Evolutionary conservation across 148 eudicot species (phyloP).

Genomic region (Chenopodium suecicum): DNA sequence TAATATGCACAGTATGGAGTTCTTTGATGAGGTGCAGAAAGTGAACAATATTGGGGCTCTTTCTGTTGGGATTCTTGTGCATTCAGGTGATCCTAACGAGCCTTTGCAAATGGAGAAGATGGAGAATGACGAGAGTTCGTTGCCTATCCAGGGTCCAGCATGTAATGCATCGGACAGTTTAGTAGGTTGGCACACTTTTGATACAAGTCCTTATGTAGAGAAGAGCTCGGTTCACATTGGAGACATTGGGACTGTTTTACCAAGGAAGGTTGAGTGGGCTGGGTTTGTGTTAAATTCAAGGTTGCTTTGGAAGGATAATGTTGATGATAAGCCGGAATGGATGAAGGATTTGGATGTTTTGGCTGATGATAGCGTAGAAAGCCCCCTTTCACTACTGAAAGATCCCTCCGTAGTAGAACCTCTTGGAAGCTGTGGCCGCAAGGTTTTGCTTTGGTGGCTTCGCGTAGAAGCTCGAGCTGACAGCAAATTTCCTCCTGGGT

Average conservation of each 20-base stretch:
- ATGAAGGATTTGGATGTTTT: conserved; percentile 63
- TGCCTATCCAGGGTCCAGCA: conserved; percentile 94
- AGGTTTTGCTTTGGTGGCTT: conserved; percentile 96
- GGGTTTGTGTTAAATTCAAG: conserved; percentile 91
- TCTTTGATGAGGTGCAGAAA: conserved; percentile 90
- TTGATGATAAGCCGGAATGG: conserved; percentile 69
- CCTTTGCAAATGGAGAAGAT: conserved; percentile 33
- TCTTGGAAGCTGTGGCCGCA: conserved; percentile 92
- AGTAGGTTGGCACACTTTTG: conserved; percentile 86
- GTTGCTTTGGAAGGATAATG: conserved; percentile 69
- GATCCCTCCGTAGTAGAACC: conserved; percentile 83
- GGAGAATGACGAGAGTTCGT: conserved; percentile 39
- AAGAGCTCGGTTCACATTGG: conserved; percentile 75
- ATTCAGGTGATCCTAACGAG: conserved; percentile 55
- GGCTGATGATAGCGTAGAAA: conserved; percentile 54
- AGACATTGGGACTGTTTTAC: conserved; percentile 72
- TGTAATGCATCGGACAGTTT: conserved; percentile 82
- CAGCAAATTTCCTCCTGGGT: conserved; percentile 93
- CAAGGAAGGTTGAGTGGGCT: conserved; percentile 91
- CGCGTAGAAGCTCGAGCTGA: conserved; percentile 98
- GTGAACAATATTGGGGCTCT: conserved; percentile 82
- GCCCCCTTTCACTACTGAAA: conserved; percentile 69
- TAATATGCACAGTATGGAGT: conserved; percentile 92
- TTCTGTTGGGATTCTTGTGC: conserved; percentile 88
- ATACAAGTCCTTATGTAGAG: conserved; percentile 51